phyloP scores from a whole-genome alignment of 2,329 filamentous ascomycete genomes.

The Uncinocarpus reesii region DNA sequence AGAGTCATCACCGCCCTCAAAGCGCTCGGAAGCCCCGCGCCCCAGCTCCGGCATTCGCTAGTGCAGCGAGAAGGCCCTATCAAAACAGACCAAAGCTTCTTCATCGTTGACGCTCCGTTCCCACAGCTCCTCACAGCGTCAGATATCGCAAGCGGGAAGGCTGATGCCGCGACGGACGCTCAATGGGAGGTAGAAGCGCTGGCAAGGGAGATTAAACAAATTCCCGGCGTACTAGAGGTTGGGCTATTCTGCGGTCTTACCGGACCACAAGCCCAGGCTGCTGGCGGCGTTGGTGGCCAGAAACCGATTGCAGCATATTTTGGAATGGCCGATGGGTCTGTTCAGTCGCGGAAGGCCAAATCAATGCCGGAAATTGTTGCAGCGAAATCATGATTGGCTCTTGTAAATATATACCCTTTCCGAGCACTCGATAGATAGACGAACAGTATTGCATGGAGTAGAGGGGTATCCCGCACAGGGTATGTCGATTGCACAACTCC shows the following conservation, averaged over 20 bases:
- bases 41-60: conserved; percentile 60
- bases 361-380: too few relatives aligned
- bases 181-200: conserved; percentile 72
- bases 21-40: conserved; percentile 60
- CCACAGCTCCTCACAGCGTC: conserved; percentile 55
- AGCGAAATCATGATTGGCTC: too few relatives aligned
- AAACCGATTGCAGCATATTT: conserved; percentile 94
- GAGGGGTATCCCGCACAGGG: too few relatives aligned
- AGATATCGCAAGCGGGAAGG: conserved; percentile 42
- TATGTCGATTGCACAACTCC: too few relatives aligned
- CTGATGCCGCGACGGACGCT: conserved; percentile 51
- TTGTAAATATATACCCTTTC: too few relatives aligned
- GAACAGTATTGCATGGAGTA: too few relatives aligned
- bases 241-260: conserved; percentile 80
- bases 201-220: conserved; percentile 62
- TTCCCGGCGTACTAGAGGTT: conserved; percentile 82
- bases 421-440: too few relatives aligned
- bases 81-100: conserved; percentile 75
- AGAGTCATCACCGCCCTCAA: conserved; percentile 64
- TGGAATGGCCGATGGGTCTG: conserved; percentile 68
- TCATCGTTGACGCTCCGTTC: conserved; percentile 90
- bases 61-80: conserved; percentile 65
- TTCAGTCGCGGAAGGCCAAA: too few relatives aligned
- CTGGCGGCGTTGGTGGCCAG: conserved; percentile 60
- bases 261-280: conserved; percentile 56